phyloP scores from a whole-genome alignment of 148 eudicot genomes.

The Vaccinium darrowii region DNA sequence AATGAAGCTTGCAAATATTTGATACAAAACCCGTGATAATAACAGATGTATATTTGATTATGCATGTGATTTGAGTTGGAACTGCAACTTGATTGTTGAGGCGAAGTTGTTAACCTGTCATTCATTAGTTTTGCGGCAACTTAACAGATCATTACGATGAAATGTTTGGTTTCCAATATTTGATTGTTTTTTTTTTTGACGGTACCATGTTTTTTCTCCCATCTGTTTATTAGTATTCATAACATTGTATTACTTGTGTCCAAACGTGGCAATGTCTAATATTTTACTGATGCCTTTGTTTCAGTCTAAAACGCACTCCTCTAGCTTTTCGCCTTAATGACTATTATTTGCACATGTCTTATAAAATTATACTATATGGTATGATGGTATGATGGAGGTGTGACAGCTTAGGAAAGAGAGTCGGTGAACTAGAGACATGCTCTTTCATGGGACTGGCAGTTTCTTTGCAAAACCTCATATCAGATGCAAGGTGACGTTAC shows the following conservation, averaged over 20 bases:
- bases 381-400: not conserved
- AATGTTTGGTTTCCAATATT: constrained; percentile 7
- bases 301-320: not conserved
- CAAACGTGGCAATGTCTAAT: not conserved
- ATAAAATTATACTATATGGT: not conserved
- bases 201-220: not conserved
- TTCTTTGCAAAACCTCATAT: not conserved
- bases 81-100: not conserved
- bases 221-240: too few species aligned
- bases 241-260: constrained; percentile 4
- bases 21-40: not conserved
- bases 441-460: not conserved
- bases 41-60: not conserved
- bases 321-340: not conserved
- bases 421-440: not conserved
- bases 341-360: not conserved
- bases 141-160: not conserved
- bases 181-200: not conserved
- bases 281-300: not conserved
- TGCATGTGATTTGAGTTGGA: constrained; percentile 1
- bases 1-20: constrained; percentile 1
- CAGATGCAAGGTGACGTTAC: not conserved
- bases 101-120: not conserved
- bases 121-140: not conserved
- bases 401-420: not conserved